Evolutionary conservation across 2,329 filamentous ascomycete species (phyloP).

Genomic region (Cercospora janseana): DNA sequence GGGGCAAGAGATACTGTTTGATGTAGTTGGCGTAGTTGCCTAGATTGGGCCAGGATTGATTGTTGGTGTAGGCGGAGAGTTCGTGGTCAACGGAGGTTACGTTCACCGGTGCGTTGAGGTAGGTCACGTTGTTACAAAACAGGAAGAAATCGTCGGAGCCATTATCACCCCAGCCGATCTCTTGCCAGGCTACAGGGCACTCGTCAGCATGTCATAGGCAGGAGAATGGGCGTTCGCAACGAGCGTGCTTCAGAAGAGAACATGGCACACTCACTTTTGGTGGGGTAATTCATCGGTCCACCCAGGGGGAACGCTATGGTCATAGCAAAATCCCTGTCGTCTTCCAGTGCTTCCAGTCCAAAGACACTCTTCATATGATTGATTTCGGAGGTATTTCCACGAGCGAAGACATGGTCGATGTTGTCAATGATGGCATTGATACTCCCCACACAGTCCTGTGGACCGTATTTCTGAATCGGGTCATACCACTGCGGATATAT

Average conservation of each 20-base stretch:
- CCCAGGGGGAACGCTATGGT: conserved; percentile 44
- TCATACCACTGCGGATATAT: conserved; percentile 67
- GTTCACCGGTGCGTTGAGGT: conserved; percentile 45
- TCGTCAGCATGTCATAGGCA: neutral
- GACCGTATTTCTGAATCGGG: conserved; percentile 56
- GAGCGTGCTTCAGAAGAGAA: neutral
- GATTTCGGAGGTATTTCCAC: conserved; percentile 44
- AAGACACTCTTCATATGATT: conserved; percentile 54
- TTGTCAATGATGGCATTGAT: conserved; percentile 60
- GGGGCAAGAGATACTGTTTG: conserved; percentile 46
- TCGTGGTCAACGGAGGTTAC: conserved; percentile 48
- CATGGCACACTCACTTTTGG: conserved; percentile 26
- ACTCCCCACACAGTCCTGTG: conserved; percentile 58
- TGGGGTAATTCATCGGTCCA: conserved; percentile 44
- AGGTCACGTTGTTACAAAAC: conserved; percentile 55
- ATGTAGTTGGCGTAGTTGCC: conserved; percentile 55
- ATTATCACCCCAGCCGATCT: conserved; percentile 51
- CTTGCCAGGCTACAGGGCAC: conserved; percentile 49
- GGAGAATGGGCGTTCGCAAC: too few relatives aligned
- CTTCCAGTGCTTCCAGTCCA: conserved; percentile 49
- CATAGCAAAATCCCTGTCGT: conserved; percentile 55
- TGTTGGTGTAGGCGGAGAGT: conserved; percentile 51
- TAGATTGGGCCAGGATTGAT: conserved; percentile 51
- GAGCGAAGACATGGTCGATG: conserved; percentile 51
- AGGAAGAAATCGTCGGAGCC: conserved; percentile 51